Evolutionary conservation across 1,139 yeast genomes (phyloP).

Genomic region (Hyphopichia buzzinii): DNA sequence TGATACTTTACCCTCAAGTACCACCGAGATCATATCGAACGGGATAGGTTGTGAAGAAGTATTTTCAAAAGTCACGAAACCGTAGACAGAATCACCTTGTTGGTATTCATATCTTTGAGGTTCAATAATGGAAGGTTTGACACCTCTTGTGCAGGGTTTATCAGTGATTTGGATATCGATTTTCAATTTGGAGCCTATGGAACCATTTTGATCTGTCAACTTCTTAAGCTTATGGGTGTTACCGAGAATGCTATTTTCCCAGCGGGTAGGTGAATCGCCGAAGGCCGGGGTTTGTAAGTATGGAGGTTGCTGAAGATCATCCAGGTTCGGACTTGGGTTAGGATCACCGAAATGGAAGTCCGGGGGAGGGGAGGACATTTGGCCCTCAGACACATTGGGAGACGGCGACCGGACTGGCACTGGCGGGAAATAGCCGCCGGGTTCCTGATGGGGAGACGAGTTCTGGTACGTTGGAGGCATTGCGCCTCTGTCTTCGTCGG

Average conservation of each 20-base stretch:
- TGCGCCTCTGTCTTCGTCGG: constrained; percentile 16
- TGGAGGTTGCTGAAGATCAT: background rate
- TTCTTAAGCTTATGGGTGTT: constrained; percentile 22
- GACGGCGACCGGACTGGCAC: background rate
- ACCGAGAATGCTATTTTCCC: constrained; percentile 26
- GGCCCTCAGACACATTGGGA: background rate
- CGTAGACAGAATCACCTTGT: constrained; percentile 57
- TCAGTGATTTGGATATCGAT: constrained; percentile 18
- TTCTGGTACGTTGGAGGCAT: constrained; percentile 23
- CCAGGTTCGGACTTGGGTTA: background rate
- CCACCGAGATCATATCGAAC: constrained; percentile 58
- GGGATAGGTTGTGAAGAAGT: constrained; percentile 36
- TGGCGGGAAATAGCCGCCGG: background rate
- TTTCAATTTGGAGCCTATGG: constrained; percentile 13
- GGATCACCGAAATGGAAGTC: background rate
- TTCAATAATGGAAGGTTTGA: constrained; percentile 13
- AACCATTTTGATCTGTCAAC: constrained; percentile 13
- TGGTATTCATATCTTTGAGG: constrained; percentile 37
- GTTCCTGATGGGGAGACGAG: constrained; percentile 7
- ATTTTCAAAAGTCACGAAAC: constrained; percentile 49
- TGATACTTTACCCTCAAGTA: constrained; percentile 48
- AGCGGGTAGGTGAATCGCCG: constrained; percentile 10
- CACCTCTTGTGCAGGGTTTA: constrained; percentile 15
- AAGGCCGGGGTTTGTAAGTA: constrained; percentile 3
- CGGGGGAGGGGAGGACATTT: background rate